Conservation (phyloP, 306 rosid genomes). For the Malus sieversii region DNA sequence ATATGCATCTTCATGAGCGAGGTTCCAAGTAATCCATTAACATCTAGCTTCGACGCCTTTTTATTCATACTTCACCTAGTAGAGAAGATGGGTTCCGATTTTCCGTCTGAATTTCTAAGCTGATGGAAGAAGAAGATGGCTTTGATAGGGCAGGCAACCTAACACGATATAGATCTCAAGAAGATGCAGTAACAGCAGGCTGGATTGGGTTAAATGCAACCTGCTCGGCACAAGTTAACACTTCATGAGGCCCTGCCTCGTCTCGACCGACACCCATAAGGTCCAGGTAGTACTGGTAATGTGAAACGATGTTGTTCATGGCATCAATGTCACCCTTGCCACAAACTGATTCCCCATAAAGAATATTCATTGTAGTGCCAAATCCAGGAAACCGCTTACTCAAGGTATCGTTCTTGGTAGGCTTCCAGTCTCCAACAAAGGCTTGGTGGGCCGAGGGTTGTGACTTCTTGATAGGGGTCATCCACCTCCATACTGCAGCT, state of each 20-base stretch:
- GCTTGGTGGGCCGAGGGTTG: constrained; percentile 85
- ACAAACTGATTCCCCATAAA: constrained; percentile 68
- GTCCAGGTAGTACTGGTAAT: constrained; percentile 68
- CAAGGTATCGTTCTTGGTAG: constrained; percentile 78
- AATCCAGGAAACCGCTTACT: constrained; percentile 72
- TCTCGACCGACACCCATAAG: constrained; percentile 76
- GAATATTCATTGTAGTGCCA: constrained; percentile 87
- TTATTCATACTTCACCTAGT: constrained; percentile 29
- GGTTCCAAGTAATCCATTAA: constrained; percentile 2
- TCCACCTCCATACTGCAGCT: constrained; percentile 91
- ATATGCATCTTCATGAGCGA: constrained; percentile 5
- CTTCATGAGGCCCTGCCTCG: constrained; percentile 54
- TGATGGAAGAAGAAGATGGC: neutral
- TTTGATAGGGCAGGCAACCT: constrained; percentile 22
- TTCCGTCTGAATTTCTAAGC: neutral
- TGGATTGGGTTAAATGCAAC: constrained; percentile 60
- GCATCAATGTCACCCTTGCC: constrained; percentile 72
- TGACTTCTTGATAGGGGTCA: constrained; percentile 59
- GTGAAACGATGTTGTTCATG: constrained; percentile 77
- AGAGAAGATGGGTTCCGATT: constrained; percentile 3
- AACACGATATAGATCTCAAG: constrained; percentile 30
- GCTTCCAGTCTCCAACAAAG: constrained; percentile 92
- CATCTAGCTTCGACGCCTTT: constrained; percentile 27
- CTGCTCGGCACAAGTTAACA: constrained; percentile 71
- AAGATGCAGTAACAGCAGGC: constrained; percentile 29